Base-by-base conservation (phyloP, 2,329 filamentous ascomycete genomes). In the Incumbomyces lentus region DNA sequence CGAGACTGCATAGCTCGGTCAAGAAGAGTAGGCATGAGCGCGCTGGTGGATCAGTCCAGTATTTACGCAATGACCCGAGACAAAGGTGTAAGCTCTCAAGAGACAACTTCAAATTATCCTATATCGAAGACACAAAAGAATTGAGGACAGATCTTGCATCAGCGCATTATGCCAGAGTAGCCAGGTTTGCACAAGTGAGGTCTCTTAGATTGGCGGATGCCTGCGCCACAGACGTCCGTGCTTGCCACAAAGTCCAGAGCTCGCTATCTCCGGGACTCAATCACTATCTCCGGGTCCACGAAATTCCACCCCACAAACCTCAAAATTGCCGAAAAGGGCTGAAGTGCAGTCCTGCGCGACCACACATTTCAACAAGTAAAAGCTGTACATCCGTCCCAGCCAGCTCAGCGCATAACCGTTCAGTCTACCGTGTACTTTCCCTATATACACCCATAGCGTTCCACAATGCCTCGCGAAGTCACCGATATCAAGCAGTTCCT, bases 401-500 rank as follows among this genome's bases (percentile, higher is more conserved):
- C 22, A 26, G 22, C 22, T 26, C 22, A 26, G 22, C 22, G 12
- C 34, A 30, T 11, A 5, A 38, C 7, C 18, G 6, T 10, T 18
- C 16, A 2, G 12, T 19, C 16, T n/a, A 38, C 16, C 17, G 29
- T 14, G 7, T 13, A 30, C 17, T 5, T 31, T 19, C 19, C n/a
- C 35, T 6, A 46, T 14, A 31, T 19, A 4, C 8, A 40, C 13
- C n/a, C 22, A 3, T 26, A 36, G 4, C 22, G 13, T 55, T 66
- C 48, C 59, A 69, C 75, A 73, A 98, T 98, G 92, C 90, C 92
- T 82, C 79, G 81, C 68, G 88, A 96, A 86, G 84, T 95, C 72
- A 86, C 82, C 69, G 92, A 96, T 71, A 96, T 96, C 81, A 96
- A 98, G 70, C 71, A 95, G 81, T 98, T 98, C 86, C 94, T 98